phyloP scores from a whole-genome alignment of 495 filamentous ascomycete genomes.

The Penicillium roqueforti region DNA sequence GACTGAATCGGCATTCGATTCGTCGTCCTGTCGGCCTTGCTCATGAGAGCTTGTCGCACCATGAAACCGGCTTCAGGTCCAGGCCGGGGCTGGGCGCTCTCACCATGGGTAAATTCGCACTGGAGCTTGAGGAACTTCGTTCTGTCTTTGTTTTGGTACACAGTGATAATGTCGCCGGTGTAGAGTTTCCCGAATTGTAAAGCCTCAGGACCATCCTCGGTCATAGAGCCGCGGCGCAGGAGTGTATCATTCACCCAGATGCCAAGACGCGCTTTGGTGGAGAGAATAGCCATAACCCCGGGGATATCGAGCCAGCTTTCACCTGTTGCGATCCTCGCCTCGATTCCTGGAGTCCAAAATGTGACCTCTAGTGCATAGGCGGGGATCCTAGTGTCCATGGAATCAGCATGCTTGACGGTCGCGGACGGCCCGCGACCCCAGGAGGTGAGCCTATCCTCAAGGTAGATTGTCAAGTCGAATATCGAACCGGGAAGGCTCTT shows the following conservation, averaged over 20 bases:
- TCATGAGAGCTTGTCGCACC: conserved; percentile 32
- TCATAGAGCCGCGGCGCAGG: conserved; percentile 44
- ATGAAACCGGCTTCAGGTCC: conserved; percentile 39
- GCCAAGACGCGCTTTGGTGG: conserved; percentile 64
- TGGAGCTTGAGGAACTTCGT: conserved; percentile 43
- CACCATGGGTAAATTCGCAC: conserved; percentile 53
- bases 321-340: conserved; percentile 48
- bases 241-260: conserved; percentile 68
- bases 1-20: conserved; percentile 28
- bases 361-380: conserved; percentile 76
- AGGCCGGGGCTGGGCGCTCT: conserved; percentile 44
- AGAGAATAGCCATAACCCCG: conserved; percentile 59
- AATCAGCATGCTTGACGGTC: conserved; percentile 56
- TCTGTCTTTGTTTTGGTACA: conserved; percentile 47
- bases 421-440: conserved; percentile 68
- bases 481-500: conserved; percentile 43
- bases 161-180: conserved; percentile 65
- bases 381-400: conserved; percentile 63
- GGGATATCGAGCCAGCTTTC: conserved; percentile 54
- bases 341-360: conserved; percentile 63
- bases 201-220: conserved; percentile 44
- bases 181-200: conserved; percentile 63
- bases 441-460: conserved; percentile 61
- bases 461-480: conserved; percentile 52
- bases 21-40: conserved; percentile 23